phyloP scores from a whole-genome alignment of 2,329 filamentous ascomycete species.

The Epichloe glyceriae region DNA sequence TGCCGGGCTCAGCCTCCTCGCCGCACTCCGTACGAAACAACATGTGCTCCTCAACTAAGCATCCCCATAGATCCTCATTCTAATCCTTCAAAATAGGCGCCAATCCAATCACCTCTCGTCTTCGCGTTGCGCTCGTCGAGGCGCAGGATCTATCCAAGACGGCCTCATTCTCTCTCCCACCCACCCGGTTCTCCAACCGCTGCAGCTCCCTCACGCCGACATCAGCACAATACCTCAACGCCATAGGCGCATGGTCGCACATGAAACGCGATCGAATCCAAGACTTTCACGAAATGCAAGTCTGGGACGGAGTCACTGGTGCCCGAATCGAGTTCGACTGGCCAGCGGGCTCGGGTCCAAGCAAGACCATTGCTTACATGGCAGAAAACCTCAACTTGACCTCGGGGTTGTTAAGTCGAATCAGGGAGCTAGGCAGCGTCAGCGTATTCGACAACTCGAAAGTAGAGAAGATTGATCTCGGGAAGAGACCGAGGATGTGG shows the following conservation, averaged over 20 bases:
- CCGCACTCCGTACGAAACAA: conserved; percentile 50
- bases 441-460: conserved; percentile 63
- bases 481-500: conserved; percentile 54
- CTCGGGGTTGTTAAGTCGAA: conserved; percentile 57
- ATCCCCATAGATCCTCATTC: background rate
- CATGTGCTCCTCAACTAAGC: no score
- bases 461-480: conserved; percentile 69
- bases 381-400: conserved; percentile 87
- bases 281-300: conserved; percentile 90
- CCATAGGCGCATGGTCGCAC: conserved; percentile 76
- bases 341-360: conserved; percentile 32
- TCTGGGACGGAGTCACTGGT: conserved; percentile 89
- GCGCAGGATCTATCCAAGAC: conserved; percentile 68
- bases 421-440: conserved; percentile 56
- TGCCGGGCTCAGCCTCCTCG: conserved; percentile 70
- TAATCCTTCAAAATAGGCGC: conserved; percentile 39
- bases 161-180: conserved; percentile 51
- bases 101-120: conserved; percentile 58
- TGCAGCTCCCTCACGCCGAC: conserved; percentile 89
- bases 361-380: conserved; percentile 81
- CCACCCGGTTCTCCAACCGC: conserved; percentile 73
- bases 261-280: conserved; percentile 63
- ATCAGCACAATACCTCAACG: conserved; percentile 69
- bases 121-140: conserved; percentile 83
- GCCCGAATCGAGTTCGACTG: conserved; percentile 84